phyloP scores from a whole-genome alignment of 495 filamentous ascomycete species.

The Poronia punctata region DNA sequence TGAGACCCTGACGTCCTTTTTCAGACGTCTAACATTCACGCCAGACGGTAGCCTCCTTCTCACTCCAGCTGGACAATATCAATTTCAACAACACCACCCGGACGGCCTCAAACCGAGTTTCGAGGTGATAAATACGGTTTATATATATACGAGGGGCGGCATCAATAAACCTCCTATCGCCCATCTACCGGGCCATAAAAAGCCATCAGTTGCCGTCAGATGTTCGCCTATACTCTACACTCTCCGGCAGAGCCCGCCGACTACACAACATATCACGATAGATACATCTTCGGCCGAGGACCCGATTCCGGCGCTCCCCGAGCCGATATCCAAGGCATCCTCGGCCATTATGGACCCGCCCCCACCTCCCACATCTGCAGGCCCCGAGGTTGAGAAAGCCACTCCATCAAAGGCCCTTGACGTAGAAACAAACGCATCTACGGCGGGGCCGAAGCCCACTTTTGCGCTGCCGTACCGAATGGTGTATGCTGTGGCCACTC shows the following conservation, averaged over 20 bases:
- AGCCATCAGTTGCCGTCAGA: conserved; percentile 91
- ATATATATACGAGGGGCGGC: conserved; percentile 93
- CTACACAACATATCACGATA: conserved; percentile 83
- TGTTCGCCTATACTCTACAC: conserved; percentile 91
- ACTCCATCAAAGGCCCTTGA: conserved; percentile 42
- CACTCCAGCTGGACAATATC: conserved; percentile 94
- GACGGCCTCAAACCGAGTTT: conserved; percentile 68
- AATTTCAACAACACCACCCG: conserved; percentile 61
- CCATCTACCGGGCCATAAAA: conserved; percentile 97
- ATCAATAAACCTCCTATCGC: conserved; percentile 96
- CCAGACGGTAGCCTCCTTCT: conserved; percentile 93
- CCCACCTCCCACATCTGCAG: conserved; percentile 49
- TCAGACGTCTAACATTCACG: conserved; percentile 86
- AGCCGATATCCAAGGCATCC: conserved; percentile 60
- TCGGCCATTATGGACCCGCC: conserved; percentile 77
- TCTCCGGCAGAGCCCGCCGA: conserved; percentile 56
- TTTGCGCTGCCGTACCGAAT: conserved; percentile 89
- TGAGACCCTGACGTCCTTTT: conserved; percentile 96
- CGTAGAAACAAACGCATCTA: conserved; percentile 43
- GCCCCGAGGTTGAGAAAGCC: conserved; percentile 35
- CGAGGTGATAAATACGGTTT: conserved; percentile 93
- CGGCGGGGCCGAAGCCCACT: conserved; percentile 54
- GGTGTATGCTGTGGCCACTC: conserved; percentile 94
- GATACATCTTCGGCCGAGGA: conserved; percentile 88
- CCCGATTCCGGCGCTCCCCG: conserved; percentile 72